phyloP scores from a whole-genome alignment of 495 filamentous ascomycete species.

The Penicillium argentinense region DNA sequence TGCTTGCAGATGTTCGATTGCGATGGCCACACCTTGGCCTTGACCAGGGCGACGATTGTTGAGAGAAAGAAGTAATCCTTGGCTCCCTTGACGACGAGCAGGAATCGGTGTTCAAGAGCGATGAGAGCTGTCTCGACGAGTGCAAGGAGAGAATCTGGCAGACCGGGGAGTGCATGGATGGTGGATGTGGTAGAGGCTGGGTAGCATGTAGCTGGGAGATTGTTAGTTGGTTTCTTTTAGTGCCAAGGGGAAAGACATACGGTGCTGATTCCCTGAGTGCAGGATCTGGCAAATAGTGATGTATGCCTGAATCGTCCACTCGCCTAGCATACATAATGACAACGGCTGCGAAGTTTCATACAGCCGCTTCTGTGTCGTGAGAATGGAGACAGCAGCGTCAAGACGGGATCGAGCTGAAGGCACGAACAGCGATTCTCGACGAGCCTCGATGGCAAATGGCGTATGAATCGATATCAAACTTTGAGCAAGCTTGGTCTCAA shows the following conservation, averaged over 20 bases:
- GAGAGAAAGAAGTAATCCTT: conserved; percentile 50
- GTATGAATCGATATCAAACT: conserved; percentile 42
- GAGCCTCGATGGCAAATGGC: conserved; percentile 44
- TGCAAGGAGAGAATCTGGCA: conserved; percentile 37
- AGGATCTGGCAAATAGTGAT: conserved; percentile 40
- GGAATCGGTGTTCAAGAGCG: conserved; percentile 34
- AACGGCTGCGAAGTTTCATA: conserved; percentile 34
- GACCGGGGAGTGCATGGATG: conserved; percentile 32
- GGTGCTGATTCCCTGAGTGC: conserved; percentile 8
- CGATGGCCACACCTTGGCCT: conserved; percentile 37
- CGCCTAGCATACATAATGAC: conserved; percentile 39
- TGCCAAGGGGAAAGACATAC: background rate
- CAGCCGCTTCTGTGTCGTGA: conserved; percentile 36
- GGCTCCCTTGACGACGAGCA: conserved; percentile 41
- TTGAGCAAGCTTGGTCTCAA: conserved; percentile 40
- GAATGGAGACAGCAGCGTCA: conserved; percentile 40
- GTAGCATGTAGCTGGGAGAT: conserved; percentile 10
- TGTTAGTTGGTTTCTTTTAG: background rate
- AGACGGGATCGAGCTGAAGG: conserved; percentile 40
- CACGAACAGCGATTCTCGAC: conserved; percentile 36
- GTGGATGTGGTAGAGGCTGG: conserved; percentile 20
- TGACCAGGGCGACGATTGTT: conserved; percentile 41
- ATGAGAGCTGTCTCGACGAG: conserved; percentile 38
- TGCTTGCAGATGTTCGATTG: conserved; percentile 41
- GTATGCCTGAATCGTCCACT: conserved; percentile 43